Percentiles rank a stretch among this genome's conserved stretches.
Evolutionary conservation across 768 basidiomycete species (phyloP).

Genomic region (Auricularia sp.): DNA sequence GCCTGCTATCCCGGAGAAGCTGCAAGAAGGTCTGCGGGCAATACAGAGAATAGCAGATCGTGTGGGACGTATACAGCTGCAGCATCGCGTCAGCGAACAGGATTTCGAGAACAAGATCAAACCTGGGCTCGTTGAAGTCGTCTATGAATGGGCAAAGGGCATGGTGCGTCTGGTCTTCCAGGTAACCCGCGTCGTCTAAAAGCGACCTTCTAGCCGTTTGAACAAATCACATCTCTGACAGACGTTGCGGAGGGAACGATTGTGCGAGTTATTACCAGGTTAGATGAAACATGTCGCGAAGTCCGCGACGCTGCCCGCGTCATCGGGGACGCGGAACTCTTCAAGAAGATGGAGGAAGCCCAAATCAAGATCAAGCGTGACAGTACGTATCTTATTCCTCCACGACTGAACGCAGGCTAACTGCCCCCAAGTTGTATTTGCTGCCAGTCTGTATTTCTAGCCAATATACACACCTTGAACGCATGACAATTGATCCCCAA

Average conservation of each 20-base stretch:
- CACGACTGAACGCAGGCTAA: not conserved
- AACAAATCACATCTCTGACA: constrained; percentile 85
- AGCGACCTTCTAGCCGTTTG: constrained; percentile 62
- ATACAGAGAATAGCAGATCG: constrained; percentile 72
- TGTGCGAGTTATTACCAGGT: constrained; percentile 87
- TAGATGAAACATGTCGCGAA: constrained; percentile 96
- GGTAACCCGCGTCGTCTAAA: not conserved
- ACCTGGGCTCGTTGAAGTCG: constrained; percentile 88
- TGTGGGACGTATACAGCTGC: constrained; percentile 71
- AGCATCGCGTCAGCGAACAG: constrained; percentile 66
- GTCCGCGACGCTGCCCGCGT: constrained; percentile 95
- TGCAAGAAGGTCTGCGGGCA: constrained; percentile 70
- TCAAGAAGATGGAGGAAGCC: constrained; percentile 96
- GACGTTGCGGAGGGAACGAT: constrained; percentile 96
- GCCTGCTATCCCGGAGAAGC: constrained; percentile 67
- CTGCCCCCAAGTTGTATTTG: constrained; percentile 57
- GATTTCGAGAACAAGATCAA: constrained; percentile 75
- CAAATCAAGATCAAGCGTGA: constrained; percentile 92
- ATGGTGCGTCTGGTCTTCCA: constrained; percentile 53
- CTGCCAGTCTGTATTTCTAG: constrained; percentile 80
- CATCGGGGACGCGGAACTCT: constrained; percentile 90
- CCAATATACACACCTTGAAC: not conserved
- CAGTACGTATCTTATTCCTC: constrained; percentile 47
- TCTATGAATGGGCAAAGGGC: constrained; percentile 98
- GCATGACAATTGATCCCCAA: no score